Base-by-base conservation (phyloP, 2,329 filamentous ascomycete species). In the Trichoderma pleuroti region DNA sequence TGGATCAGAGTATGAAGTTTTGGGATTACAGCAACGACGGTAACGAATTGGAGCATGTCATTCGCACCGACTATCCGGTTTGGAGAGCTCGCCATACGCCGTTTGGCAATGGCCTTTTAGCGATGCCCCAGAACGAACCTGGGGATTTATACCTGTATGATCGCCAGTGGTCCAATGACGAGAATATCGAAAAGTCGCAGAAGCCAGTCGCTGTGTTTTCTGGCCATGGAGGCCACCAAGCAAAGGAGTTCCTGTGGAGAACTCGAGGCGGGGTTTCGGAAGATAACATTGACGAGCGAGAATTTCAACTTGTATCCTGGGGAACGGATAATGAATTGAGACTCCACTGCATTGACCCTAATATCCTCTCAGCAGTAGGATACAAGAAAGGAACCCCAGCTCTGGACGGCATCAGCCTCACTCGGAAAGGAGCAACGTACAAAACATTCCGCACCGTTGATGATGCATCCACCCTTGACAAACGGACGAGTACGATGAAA, bases 271-370 rank as follows among this genome's bases (percentile, higher is more conserved):
- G 82, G 18, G 85, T 91, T 24, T 86, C 87, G 21, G 86, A 88
- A 18, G 88, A 93, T 68, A 86, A 87, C n/a, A 81, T 91, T 59
- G 94, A 98, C 76, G 85, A 94, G 72, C 89, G 95, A 75, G 94
- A 98, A 66, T 98, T 97, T 73, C 94, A 98, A 79, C 85, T 98
- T 21, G 93, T 98, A 0, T 94, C 94, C 0, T 98, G 94, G 94
- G 94, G 94, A 30, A 91, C 92, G 62, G 95, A 98, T 78, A 92
- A 92, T 74, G 88, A 94, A 76, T 84, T 98, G 34, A 90, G 92
- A 62, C 84, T 98, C 32, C 92, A 97, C 77, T 90, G 89, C 61
- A 87, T 94, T 24, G 87, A 93, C 52, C 82, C 88, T 1, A 83
- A 89, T 30, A 83, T 90, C 34, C 83, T 96, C 1, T 84, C 88